Evolutionary conservation across 345 rosid genomes (phyloP).

Genomic region (Brassica nigra): DNA sequence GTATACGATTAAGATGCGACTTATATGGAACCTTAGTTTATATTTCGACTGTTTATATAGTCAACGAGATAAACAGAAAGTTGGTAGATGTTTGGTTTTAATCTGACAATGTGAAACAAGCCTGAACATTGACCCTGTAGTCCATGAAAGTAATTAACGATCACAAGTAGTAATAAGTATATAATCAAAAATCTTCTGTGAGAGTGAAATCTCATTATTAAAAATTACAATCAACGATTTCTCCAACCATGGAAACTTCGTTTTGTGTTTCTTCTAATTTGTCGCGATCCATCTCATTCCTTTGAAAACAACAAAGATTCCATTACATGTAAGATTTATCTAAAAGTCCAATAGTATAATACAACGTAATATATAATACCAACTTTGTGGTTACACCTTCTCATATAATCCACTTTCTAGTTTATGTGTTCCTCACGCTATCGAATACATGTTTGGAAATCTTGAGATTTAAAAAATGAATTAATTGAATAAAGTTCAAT

Average conservation of each 20-base stretch:
- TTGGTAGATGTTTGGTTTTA: slow-evolving; percentile 41
- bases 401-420: slow-evolving; percentile 23
- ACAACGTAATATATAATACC: slow-evolving; percentile 21
- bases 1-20: slow-evolving; percentile 9
- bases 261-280: slow-evolving; percentile 30
- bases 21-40: slow-evolving; percentile 21
- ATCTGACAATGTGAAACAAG: slow-evolving; percentile 39
- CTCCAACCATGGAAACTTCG: slow-evolving; percentile 34
- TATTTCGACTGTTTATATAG: slow-evolving; percentile 28
- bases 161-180: slow-evolving; percentile 24
- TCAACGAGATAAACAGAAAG: slow-evolving; percentile 36
- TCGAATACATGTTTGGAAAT: slow-evolving; percentile 18
- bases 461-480: slow-evolving; percentile 9
- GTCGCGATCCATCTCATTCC: slow-evolving; percentile 31
- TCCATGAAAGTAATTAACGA: slow-evolving; percentile 19
- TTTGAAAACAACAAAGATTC: slow-evolving; percentile 37
- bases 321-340: slow-evolving; percentile 18
- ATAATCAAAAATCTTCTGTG: slow-evolving; percentile 30
- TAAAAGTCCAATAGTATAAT: slow-evolving; percentile 29
- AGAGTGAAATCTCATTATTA: slow-evolving; percentile 27
- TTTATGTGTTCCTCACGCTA: slow-evolving; percentile 39
- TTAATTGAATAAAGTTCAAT: not conserved
- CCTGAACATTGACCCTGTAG: slow-evolving; percentile 29
- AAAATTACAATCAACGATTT: not conserved
- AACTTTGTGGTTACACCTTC: slow-evolving; percentile 38